These are phyloP conservation scores for Leishmania guyanensis DNA, from an alignment of 208 protist species.

Conservation along the genomic window DNA sequence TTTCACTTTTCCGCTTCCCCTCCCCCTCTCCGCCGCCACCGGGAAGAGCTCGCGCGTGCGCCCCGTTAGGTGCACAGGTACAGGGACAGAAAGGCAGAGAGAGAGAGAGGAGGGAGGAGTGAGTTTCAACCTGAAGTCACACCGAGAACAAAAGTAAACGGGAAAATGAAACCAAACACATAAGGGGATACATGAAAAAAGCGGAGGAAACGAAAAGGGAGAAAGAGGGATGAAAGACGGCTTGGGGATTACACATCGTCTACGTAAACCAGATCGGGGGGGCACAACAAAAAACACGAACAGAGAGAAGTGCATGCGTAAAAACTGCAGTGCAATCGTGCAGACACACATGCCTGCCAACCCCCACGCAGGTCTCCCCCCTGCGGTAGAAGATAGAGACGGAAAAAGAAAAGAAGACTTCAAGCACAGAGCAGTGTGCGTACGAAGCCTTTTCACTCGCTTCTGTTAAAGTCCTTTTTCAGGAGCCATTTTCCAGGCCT, in stretches of 20 bases:
- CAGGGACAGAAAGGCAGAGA: neutral
- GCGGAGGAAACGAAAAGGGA: neutral
- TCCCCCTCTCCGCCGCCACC: too few relatives aligned
- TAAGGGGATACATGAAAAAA: neutral
- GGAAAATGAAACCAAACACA: neutral
- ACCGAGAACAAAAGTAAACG: too few relatives aligned
- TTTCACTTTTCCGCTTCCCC: neutral
- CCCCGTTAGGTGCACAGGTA: neutral
- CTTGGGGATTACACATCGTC: neutral
- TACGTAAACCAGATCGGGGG: neutral
- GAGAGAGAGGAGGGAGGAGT: neutral
- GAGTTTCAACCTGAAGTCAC: neutral
- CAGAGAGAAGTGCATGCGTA: neutral
- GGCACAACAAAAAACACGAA: neutral
- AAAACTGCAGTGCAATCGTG: neutral
- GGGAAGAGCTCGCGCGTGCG: neutral
- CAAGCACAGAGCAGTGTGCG: too few relatives aligned
- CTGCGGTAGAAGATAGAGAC: neutral
- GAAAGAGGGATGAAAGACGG: neutral
- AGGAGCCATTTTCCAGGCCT: neutral
- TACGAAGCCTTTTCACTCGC: neutral
- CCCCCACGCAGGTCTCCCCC: neutral
- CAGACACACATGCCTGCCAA: neutral
- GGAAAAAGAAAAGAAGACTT: neutral
- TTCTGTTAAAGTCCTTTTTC: neutral